Conservation (phyloP, 2,329 filamentous ascomycete species). For the Fusarium austroafricanum region DNA sequence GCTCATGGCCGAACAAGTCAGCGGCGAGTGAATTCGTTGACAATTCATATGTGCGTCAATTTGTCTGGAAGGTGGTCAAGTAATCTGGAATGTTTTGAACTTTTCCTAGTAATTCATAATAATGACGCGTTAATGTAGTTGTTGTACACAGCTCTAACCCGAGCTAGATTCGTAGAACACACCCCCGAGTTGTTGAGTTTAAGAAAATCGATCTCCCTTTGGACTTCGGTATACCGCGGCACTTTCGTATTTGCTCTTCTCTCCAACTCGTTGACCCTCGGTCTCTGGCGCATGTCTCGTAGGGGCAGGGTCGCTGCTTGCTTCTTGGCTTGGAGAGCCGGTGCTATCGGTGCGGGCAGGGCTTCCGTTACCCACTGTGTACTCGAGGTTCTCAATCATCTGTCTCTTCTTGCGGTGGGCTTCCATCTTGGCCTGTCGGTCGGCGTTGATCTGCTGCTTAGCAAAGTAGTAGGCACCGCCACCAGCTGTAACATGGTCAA, state of each 20-base stretch:
- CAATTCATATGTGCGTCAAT: neutral
- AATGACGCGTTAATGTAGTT: slow-evolving; percentile 25
- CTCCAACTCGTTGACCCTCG: slow-evolving; percentile 72
- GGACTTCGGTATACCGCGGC: slow-evolving; percentile 77
- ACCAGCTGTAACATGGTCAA: slow-evolving; percentile 69
- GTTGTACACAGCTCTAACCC: slow-evolving; percentile 41
- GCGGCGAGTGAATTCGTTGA: slow-evolving; percentile 11
- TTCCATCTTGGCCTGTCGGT: slow-evolving; percentile 78
- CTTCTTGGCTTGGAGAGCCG: slow-evolving; percentile 77
- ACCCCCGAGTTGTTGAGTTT: slow-evolving; percentile 8
- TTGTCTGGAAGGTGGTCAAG: neutral
- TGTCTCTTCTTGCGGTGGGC: slow-evolving; percentile 74
- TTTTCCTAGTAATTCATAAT: slow-evolving; percentile 26
- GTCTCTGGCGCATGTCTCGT: slow-evolving; percentile 82
- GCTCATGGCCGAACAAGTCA: slow-evolving; percentile 26
- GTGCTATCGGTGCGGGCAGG: slow-evolving; percentile 69
- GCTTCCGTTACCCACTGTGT: slow-evolving; percentile 56
- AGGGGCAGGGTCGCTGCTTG: slow-evolving; percentile 82
- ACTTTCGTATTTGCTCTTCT: slow-evolving; percentile 93
- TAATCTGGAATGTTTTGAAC: neutral
- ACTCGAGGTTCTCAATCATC: slow-evolving; percentile 66
- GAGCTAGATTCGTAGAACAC: slow-evolving; percentile 11
- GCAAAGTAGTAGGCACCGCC: slow-evolving; percentile 95
- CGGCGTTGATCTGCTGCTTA: slow-evolving; percentile 92
- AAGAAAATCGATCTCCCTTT: slow-evolving; percentile 89